These are phyloP conservation scores for Solanum ossicruentum DNA, from an alignment of 257 asterid species.

Conservation along the genomic window DNA sequence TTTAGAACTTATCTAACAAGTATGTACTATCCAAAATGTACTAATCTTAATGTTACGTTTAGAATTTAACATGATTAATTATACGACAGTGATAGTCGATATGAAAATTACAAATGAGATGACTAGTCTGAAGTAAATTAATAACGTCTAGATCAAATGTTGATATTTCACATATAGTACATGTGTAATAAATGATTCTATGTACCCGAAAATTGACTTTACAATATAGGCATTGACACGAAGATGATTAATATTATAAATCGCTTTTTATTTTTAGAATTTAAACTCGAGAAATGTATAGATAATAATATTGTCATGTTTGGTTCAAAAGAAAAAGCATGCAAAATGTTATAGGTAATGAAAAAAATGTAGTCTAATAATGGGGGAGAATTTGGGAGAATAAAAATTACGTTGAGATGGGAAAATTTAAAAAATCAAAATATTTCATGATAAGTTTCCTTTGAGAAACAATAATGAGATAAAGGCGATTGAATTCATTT, in stretches of 20 bases:
- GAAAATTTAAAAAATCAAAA: background rate
- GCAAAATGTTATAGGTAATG: background rate
- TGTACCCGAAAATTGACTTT: background rate
- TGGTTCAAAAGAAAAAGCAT: background rate
- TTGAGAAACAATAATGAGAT: background rate
- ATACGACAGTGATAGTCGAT: background rate
- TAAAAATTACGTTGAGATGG: background rate
- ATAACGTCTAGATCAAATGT: background rate
- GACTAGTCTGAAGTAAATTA: background rate
- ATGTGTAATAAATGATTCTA: background rate
- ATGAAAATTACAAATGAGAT: background rate
- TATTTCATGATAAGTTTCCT: background rate
- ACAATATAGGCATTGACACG: background rate
- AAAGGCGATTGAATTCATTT: no score
- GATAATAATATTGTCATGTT: background rate
- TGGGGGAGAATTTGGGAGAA: no score
- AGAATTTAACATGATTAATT: background rate
- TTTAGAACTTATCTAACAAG: background rate
- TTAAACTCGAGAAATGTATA: background rate
- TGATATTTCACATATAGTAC: background rate
- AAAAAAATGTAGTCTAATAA: no score
- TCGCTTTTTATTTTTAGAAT: background rate
- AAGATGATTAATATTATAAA: background rate
- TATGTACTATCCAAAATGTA: background rate
- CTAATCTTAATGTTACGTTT: background rate